A percentile compares a stretch with the other conserved stretches of the same genome.
Conservation (phyloP, 768 basidiomycete species). For the Hortiboletus flavorubellus region DNA sequence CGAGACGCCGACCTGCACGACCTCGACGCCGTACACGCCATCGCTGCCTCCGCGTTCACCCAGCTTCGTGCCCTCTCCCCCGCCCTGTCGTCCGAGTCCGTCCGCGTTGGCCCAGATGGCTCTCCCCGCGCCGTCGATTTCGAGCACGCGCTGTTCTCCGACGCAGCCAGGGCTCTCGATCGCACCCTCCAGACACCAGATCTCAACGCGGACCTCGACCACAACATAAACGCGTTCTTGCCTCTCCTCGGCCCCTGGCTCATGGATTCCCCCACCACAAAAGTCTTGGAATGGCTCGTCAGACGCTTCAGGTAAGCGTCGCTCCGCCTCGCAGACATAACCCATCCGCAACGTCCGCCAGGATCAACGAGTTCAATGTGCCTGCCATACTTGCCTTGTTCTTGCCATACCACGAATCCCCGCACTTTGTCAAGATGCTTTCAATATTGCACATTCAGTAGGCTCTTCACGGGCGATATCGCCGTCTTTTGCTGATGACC, state of each 20-base stretch:
- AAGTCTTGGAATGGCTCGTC: slow-evolving; percentile 93
- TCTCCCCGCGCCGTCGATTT: slow-evolving; percentile 37
- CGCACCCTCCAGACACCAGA: slow-evolving; percentile 70
- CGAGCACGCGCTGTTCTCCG: slow-evolving; percentile 77
- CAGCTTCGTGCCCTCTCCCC: slow-evolving; percentile 66
- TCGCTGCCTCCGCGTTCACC: slow-evolving; percentile 74
- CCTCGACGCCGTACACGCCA: slow-evolving; percentile 78
- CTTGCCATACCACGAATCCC: slow-evolving; percentile 92
- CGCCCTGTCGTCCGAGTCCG: slow-evolving; percentile 33
- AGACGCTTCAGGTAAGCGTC: slow-evolving; percentile 76
- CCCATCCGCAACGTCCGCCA: slow-evolving; percentile 28
- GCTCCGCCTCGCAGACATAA: background rate
- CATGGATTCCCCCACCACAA: slow-evolving; percentile 75
- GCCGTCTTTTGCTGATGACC: slow-evolving; percentile 1
- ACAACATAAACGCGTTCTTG: slow-evolving; percentile 57
- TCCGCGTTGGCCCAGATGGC: slow-evolving; percentile 14
- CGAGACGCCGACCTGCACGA: slow-evolving; percentile 83
- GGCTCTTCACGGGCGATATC: slow-evolving; percentile 17
- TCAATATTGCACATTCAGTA: slow-evolving; percentile 79
- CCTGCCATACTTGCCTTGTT: slow-evolving; percentile 75
- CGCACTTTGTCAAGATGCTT: slow-evolving; percentile 91
- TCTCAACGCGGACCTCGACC: slow-evolving; percentile 61
- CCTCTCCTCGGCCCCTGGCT: slow-evolving; percentile 75
- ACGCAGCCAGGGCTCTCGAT: slow-evolving; percentile 70
- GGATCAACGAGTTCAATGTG: slow-evolving; percentile 93